phyloP scores from a whole-genome alignment of 2,329 filamentous ascomycete genomes.

The Sodiomyces alkalinus region DNA sequence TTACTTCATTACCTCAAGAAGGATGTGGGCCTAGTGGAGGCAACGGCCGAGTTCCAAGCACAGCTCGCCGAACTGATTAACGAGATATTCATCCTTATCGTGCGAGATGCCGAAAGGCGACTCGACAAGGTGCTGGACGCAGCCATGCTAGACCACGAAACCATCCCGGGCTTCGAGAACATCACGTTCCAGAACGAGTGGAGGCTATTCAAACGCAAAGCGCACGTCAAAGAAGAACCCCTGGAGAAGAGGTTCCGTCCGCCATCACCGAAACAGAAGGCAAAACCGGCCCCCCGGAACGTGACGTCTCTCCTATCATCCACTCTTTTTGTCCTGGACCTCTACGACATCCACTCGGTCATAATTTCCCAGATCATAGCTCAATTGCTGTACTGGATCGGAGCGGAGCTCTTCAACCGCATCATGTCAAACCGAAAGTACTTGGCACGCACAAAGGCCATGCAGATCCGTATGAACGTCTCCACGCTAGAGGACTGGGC shows the following conservation, averaged over 20 bases:
- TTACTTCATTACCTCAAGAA: slow-evolving; percentile 96
- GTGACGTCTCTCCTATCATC: slow-evolving; percentile 92
- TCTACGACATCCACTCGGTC: slow-evolving; percentile 98
- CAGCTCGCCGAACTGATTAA: slow-evolving; percentile 92
- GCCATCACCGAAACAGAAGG: slow-evolving; percentile 82
- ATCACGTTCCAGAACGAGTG: slow-evolving; percentile 97
- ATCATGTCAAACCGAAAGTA: slow-evolving; percentile 96
- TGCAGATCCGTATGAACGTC: slow-evolving; percentile 99
- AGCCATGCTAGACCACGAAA: slow-evolving; percentile 95
- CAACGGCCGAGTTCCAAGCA: slow-evolving; percentile 57
- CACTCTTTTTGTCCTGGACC: slow-evolving; percentile 87
- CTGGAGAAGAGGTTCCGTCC: slow-evolving; percentile 82
- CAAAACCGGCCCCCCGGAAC: slow-evolving; percentile 84
- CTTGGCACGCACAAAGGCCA: slow-evolving; percentile 88
- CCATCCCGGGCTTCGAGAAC: slow-evolving; percentile 92
- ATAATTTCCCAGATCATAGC: slow-evolving; percentile 85
- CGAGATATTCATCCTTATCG: slow-evolving; percentile 96
- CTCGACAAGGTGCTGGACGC: slow-evolving; percentile 91
- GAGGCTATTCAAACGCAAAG: slow-evolving; percentile 90
- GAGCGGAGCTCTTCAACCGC: slow-evolving; percentile 91
- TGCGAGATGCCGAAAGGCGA: slow-evolving; percentile 84
- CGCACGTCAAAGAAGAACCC: slow-evolving; percentile 79
- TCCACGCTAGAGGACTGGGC: slow-evolving; percentile 95
- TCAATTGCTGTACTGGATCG: slow-evolving; percentile 91
- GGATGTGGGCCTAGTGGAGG: slow-evolving; percentile 9